Base-by-base conservation (phyloP, 129 eudicot species). In the Mikania micrantha region DNA sequence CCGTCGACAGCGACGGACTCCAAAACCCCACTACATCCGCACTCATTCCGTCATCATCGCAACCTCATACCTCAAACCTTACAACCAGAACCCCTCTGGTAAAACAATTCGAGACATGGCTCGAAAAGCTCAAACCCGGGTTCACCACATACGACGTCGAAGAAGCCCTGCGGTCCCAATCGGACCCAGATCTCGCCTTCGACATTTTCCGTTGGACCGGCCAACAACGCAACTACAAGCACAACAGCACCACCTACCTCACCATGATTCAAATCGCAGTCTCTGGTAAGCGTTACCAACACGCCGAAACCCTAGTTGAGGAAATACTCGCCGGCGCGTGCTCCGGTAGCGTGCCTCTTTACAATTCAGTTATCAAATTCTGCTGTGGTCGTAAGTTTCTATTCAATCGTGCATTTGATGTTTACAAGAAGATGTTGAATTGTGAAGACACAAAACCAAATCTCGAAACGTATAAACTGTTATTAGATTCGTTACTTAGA, bases 121-220 rank as follows among this genome's bases (percentile, higher is more conserved):
- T 78, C 59, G 77, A 78, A 45, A 72, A 38, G 73, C 96, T 90
- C 67, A 84, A 84, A 64, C 91, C 97, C 12, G 91, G 89, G 0
- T 85, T 85, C 85, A 82, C 91, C 47, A 73, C 79, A 2, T 44
- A 77, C 59, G 91, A 90, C 76, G 89, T 90, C 31, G 71, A 44
- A 50, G 64, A 71, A 69, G 90, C 98, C 80, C 75, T 93, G 25
- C 74, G 67, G 0, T 61, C 96, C 69, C 91, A 86, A 74, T 56
- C 95, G 61, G 95, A 93, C 78, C 86, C 92, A 9, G 98, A 93
- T 64, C 79, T 93, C 32, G 91, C 96, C 11, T 85, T 78, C 59
- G 95, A 88, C 76, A 86, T 93, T 48, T 93, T 93, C 84, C 96
- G 92, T 0, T 93, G 95, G 95, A 86, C 98, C 22, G 85, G 92